Conservation (phyloP, 2,329 filamentous ascomycete species). For the Coniochaeta pulveracea region DNA sequence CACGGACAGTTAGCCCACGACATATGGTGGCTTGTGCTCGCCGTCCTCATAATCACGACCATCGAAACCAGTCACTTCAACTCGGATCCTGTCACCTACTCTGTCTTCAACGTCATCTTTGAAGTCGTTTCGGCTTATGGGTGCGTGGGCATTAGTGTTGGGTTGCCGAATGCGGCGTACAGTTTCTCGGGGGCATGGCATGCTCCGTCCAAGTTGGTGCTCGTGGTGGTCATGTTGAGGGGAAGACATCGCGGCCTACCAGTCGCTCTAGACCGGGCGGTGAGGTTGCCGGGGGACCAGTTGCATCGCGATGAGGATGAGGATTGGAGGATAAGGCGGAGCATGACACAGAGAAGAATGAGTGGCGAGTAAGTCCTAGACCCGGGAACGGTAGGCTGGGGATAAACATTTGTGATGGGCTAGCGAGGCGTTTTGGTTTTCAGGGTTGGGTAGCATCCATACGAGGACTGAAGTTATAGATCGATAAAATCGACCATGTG, state of each 20-base stretch:
- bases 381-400: not conserved
- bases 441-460: too few relatives aligned
- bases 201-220: slow-evolving; percentile 40
- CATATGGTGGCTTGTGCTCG: slow-evolving; percentile 52
- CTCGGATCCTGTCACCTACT: slow-evolving; percentile 37
- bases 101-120: slow-evolving; percentile 47
- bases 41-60: slow-evolving; percentile 46
- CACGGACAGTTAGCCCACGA: slow-evolving; percentile 52
- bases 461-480: too few relatives aligned
- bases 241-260: slow-evolving; percentile 43
- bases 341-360: slow-evolving; percentile 19
- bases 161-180: slow-evolving; percentile 37
- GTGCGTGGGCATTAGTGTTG: slow-evolving; percentile 46
- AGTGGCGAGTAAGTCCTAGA: slow-evolving; percentile 11
- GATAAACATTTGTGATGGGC: too few relatives aligned
- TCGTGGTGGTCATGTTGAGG: slow-evolving; percentile 44
- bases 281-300: slow-evolving; percentile 25
- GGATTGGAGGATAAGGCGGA: slow-evolving; percentile 25
- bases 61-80: slow-evolving; percentile 45
- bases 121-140: slow-evolving; percentile 47
- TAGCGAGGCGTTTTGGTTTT: slow-evolving; percentile 2
- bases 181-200: slow-evolving; percentile 45
- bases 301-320: slow-evolving; percentile 28
- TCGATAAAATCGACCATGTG: too few relatives aligned
- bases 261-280: slow-evolving; percentile 42